Percentiles rank a stretch among this genome's conserved stretches.
Evolutionary conservation across 2,329 filamentous ascomycete genomes (phyloP).

Genomic region (Colletotrichum sojae): DNA sequence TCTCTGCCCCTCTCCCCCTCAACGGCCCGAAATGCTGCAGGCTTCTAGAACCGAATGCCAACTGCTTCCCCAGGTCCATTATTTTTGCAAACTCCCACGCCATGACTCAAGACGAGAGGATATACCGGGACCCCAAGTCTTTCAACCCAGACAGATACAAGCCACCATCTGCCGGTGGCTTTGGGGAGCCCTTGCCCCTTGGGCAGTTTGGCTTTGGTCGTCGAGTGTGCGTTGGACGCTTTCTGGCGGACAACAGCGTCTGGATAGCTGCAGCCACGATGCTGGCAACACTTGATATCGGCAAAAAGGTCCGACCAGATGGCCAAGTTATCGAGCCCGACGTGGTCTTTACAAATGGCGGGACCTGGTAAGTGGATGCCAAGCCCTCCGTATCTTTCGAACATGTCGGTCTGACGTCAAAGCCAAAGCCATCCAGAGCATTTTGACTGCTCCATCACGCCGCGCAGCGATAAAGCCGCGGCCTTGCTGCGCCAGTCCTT

Average conservation of each 20-base stretch:
- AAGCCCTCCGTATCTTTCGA: not conserved
- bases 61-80: constrained; percentile 46
- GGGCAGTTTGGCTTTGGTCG: constrained; percentile 56
- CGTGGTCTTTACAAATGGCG: constrained; percentile 38
- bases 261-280: constrained; percentile 54
- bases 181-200: constrained; percentile 60
- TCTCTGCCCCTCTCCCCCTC: constrained; percentile 18
- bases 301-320: constrained; percentile 49
- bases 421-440: constrained; percentile 49
- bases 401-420: constrained; percentile 22
- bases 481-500: constrained; percentile 26
- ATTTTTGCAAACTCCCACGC: constrained; percentile 60
- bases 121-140: constrained; percentile 57
- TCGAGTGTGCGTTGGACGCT: constrained; percentile 51
- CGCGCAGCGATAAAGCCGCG: constrained; percentile 29
- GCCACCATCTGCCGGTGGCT: constrained; percentile 37
- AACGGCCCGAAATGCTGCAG: constrained; percentile 28
- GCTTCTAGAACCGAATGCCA: constrained; percentile 36
- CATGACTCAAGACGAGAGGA: constrained; percentile 58
- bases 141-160: constrained; percentile 65
- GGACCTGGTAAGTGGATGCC: constrained; percentile 35
- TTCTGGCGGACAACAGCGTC: constrained; percentile 53
- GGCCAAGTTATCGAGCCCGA: constrained; percentile 46
- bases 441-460: constrained; percentile 47
- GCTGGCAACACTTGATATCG: constrained; percentile 48